Conservation (phyloP, 1,139 yeast species). For the Magnusiomyces clavatus region DNA sequence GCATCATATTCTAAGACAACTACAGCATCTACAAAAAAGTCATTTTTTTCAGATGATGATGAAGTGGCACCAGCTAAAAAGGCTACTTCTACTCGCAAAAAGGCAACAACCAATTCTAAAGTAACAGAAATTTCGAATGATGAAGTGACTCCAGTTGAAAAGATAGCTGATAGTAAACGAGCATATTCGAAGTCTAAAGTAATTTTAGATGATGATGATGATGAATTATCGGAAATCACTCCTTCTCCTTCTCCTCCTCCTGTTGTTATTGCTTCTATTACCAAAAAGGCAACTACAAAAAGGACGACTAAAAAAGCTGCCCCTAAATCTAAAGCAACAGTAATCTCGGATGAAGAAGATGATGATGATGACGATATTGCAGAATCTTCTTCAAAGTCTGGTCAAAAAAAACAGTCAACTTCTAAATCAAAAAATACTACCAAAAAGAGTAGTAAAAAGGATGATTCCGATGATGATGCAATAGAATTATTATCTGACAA, state of each 20-base stretch:
- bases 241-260: not conserved
- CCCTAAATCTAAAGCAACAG: not conserved
- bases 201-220: not conserved
- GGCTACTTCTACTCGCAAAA: not conserved
- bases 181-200: not conserved
- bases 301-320: not conserved
- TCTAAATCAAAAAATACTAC: not conserved
- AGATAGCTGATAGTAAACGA: not conserved
- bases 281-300: not conserved
- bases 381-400: not conserved
- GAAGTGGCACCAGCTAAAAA: slow-evolving; percentile 3
- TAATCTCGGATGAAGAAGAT: not conserved
- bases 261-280: not conserved
- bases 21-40: not conserved
- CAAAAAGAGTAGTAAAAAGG: not conserved
- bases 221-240: not conserved
- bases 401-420: not conserved
- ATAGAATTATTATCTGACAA: not conserved
- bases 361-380: not conserved
- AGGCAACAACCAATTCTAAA: not conserved
- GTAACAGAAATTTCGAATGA: too few species aligned
- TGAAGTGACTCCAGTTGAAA: not conserved
- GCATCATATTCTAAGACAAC: slow-evolving; percentile 4
- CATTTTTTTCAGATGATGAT: slow-evolving; percentile 11
- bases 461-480: too few species aligned